A percentile compares a stretch with the other conserved stretches of the same genome.
These are phyloP conservation scores for Castanea sativa DNA, from an alignment of 306 rosid genomes.

Conservation along the genomic window DNA sequence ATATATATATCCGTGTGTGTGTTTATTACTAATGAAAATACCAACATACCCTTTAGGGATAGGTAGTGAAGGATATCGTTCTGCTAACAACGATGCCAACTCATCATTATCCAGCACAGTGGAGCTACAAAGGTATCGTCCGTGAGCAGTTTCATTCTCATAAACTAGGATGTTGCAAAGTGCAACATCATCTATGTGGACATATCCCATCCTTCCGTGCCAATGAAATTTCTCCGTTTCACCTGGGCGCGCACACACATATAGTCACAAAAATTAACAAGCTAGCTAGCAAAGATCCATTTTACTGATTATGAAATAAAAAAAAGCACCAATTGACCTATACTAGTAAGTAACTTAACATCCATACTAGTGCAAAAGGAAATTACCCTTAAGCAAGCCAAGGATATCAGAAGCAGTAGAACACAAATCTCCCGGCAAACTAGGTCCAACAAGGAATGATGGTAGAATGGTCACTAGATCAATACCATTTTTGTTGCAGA, in stretches of 20 bases:
- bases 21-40: not conserved
- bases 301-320: not conserved
- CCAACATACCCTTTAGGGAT: constrained; percentile 54
- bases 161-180: constrained; percentile 61
- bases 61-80: constrained; percentile 60
- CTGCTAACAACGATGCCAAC: constrained; percentile 44
- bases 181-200: constrained; percentile 81
- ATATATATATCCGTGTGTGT: no score
- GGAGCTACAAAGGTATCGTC: constrained; percentile 75
- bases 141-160: constrained; percentile 49
- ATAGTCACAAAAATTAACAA: not conserved
- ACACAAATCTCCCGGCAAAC: constrained; percentile 65
- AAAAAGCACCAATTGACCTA: not conserved
- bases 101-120: constrained; percentile 42
- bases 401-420: constrained; percentile 81
- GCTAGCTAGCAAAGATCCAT: no score
- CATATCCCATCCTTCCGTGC: constrained; percentile 88
- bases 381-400: constrained; percentile 66
- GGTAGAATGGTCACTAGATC: constrained; percentile 69
- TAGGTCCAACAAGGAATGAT: constrained; percentile 63
- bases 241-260: constrained; percentile 26
- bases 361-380: not conserved
- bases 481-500: constrained; percentile 63
- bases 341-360: not conserved
- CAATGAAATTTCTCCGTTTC: constrained; percentile 56